Percentiles rank a stretch among this genome's conserved stretches.
These are phyloP conservation scores for Boletus rubroflammeus DNA, from an alignment of 768 basidiomycete species.

Conservation along the genomic window DNA sequence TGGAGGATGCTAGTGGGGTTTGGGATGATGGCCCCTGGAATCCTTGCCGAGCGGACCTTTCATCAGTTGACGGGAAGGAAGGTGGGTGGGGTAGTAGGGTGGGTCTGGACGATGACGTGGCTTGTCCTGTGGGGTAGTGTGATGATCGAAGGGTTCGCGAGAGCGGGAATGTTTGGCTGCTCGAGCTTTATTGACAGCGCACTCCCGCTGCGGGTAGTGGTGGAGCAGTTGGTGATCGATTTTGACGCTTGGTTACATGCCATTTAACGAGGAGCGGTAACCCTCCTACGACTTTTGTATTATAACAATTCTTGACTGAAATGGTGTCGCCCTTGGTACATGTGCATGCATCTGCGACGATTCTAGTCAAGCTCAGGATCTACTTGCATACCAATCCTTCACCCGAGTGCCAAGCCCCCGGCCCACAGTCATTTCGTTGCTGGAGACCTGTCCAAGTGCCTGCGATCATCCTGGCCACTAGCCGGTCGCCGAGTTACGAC, in stretches of 20 bases:
- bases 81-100: slow-evolving; percentile 31
- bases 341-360: no score
- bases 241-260: slow-evolving; percentile 16
- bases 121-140: slow-evolving; percentile 21
- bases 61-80: slow-evolving; percentile 20
- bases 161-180: slow-evolving; percentile 9
- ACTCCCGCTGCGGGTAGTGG: slow-evolving; percentile 3
- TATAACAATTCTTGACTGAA: not conserved
- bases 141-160: slow-evolving; percentile 22
- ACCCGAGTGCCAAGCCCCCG: no score
- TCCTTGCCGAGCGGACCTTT: slow-evolving; percentile 41
- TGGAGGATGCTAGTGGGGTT: slow-evolving; percentile 45
- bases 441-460: no score
- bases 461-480: no score
- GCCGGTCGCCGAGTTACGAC: no score
- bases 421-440: no score
- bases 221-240: slow-evolving; percentile 7
- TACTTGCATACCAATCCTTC: no score
- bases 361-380: no score
- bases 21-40: slow-evolving; percentile 50
- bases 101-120: slow-evolving; percentile 36
- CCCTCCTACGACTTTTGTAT: not conserved
- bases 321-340: no score
- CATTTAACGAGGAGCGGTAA: not conserved
- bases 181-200: slow-evolving; percentile 5